phyloP scores from a whole-genome alignment of 768 basidiomycete genomes.

The Albatrellus ellisii region DNA sequence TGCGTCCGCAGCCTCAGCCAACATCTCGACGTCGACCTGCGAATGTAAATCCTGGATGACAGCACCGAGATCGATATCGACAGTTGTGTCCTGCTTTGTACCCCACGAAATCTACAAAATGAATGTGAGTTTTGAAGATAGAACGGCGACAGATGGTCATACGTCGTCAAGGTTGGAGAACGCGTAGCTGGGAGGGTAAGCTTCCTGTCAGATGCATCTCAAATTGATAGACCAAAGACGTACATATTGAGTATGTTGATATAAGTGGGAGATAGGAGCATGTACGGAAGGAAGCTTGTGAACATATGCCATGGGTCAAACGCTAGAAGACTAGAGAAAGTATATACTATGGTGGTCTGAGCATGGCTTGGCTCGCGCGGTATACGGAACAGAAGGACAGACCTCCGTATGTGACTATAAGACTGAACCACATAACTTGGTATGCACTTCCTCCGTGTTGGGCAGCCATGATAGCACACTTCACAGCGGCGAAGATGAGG shows the following conservation, averaged over 20 bases:
- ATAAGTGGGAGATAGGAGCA: conserved; percentile 75
- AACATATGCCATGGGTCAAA: conserved; percentile 96
- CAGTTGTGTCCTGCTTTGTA: conserved; percentile 77
- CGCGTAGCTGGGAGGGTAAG: conserved; percentile 44
- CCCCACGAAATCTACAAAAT: conserved; percentile 73
- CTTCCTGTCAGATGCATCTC: conserved; percentile 8
- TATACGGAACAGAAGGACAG: conserved; percentile 14
- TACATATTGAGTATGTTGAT: conserved; percentile 70
- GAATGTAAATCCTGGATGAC: conserved; percentile 71
- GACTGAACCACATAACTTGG: conserved; percentile 70
- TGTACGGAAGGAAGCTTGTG: conserved; percentile 82
- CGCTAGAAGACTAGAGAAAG: conserved; percentile 65
- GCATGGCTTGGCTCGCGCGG: conserved; percentile 1
- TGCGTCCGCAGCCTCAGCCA: conserved; percentile 68
- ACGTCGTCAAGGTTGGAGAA: conserved; percentile 83
- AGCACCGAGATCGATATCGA: conserved; percentile 69
- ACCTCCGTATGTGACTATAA: conserved; percentile 80
- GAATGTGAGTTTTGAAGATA: conserved; percentile 5
- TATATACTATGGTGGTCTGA: conserved; percentile 40
- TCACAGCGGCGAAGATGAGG: conserved; percentile 69
- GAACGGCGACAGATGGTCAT: conserved; percentile 15
- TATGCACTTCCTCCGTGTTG: conserved; percentile 52
- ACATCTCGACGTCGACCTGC: conserved; percentile 80
- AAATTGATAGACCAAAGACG: conserved; percentile 14
- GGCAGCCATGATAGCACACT: conserved; percentile 66